Conservation (phyloP, 768 basidiomycete genomes). For the Boletus rufocinnamomeus region DNA sequence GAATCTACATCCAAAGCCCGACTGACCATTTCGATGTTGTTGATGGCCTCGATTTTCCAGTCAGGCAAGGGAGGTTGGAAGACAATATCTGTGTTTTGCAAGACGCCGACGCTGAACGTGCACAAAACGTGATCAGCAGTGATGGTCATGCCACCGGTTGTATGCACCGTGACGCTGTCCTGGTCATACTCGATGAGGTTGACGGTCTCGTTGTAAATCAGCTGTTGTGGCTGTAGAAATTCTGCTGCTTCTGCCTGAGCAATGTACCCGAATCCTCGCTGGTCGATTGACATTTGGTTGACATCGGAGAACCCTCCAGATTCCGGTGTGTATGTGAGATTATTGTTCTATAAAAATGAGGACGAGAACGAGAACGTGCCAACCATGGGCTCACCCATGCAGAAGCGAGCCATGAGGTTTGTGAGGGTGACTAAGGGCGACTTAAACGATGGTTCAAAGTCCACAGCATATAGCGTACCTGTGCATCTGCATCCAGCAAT, state of each 20-base stretch:
- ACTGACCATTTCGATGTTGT: conserved; percentile 59
- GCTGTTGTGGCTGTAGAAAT: conserved; percentile 50
- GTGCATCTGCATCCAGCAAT: conserved; percentile 21
- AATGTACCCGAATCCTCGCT: conserved; percentile 60
- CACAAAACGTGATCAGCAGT: conserved; percentile 58
- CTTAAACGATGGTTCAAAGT: conserved; percentile 12
- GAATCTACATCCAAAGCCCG: background rate
- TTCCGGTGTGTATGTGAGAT: conserved; percentile 55
- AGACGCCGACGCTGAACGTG: conserved; percentile 69
- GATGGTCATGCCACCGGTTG: conserved; percentile 44
- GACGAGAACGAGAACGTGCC: background rate
- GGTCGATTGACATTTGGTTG: conserved; percentile 58
- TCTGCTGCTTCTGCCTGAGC: conserved; percentile 56
- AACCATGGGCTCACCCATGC: conserved; percentile 48
- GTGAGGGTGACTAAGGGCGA: conserved; percentile 57
- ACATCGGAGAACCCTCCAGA: conserved; percentile 59
- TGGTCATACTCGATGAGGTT: conserved; percentile 45
- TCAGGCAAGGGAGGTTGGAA: conserved; percentile 57
- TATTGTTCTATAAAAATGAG: conserved; percentile 49
- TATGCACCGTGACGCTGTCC: conserved; percentile 51
- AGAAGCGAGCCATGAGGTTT: conserved; percentile 62
- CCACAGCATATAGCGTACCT: conserved; percentile 18
- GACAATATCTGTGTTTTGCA: conserved; percentile 59
- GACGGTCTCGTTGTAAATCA: conserved; percentile 53
- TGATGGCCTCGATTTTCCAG: conserved; percentile 64